phyloP scores from a whole-genome alignment of 345 rosid species.

The Ricinus communis region DNA sequence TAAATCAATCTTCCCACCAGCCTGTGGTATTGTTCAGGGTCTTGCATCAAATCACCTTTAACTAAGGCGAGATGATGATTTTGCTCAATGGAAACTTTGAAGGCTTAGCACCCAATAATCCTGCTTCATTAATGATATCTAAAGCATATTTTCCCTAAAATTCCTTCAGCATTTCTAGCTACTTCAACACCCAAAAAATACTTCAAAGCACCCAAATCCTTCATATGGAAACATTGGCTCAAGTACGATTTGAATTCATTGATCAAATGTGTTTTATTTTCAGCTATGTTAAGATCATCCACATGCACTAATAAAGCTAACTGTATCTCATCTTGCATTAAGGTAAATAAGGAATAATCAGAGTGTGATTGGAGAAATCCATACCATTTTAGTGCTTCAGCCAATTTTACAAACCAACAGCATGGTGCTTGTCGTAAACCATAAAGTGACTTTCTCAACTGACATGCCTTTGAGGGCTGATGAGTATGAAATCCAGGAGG shows the following conservation, averaged over 20 bases:
- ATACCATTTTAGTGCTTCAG: background rate
- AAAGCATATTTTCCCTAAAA: background rate
- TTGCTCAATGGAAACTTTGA: background rate
- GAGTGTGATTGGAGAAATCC: background rate
- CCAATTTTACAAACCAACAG: no score
- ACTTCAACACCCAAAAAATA: background rate
- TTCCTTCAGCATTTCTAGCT: background rate
- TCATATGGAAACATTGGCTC: background rate
- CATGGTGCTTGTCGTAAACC: no score
- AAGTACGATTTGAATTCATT: background rate
- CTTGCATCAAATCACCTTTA: background rate
- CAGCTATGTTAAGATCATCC: background rate
- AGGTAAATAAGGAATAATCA: background rate
- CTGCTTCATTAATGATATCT: background rate
- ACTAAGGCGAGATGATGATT: background rate
- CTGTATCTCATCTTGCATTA: background rate
- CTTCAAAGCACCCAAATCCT: background rate
- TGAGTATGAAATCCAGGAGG: no score
- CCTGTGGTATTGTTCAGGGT: background rate
- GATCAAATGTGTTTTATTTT: background rate
- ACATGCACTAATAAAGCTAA: background rate
- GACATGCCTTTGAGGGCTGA: no score
- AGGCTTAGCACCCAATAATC: background rate
- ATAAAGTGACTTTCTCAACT: no score
- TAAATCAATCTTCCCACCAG: background rate